Conservation (phyloP, 306 rosid genomes). For the Prinsepia uniflora region DNA sequence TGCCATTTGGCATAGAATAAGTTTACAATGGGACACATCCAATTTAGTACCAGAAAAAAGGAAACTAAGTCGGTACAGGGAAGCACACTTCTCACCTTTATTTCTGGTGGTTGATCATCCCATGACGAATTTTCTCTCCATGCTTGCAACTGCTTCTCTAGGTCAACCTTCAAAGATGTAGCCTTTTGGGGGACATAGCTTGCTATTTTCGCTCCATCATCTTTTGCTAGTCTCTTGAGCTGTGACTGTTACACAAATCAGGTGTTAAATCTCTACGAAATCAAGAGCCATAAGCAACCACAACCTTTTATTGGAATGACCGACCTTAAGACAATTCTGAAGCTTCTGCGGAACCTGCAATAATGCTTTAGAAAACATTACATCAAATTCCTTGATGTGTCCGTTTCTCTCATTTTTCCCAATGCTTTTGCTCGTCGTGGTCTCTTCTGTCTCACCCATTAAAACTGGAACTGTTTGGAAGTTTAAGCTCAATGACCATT, state of each 20-base stretch:
- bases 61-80: not conserved
- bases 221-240: conserved; percentile 55
- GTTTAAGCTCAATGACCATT: not conserved
- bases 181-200: conserved; percentile 35
- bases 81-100: conserved; percentile 54
- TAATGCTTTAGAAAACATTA: conserved; percentile 51
- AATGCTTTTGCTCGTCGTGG: conserved; percentile 32
- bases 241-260: conserved; percentile 43
- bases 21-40: not conserved
- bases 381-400: conserved; percentile 36
- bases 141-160: conserved; percentile 72
- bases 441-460: conserved; percentile 54
- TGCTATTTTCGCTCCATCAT: conserved; percentile 30
- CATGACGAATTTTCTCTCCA: conserved; percentile 91
- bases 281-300: conserved; percentile 4
- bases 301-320: conserved; percentile 16
- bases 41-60: not conserved
- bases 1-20: conserved; percentile 10
- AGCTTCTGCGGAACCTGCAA: conserved; percentile 65
- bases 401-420: conserved; percentile 40
- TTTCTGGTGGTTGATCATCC: conserved; percentile 59
- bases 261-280: conserved; percentile 3
- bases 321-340: conserved; percentile 66
- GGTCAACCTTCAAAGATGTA: conserved; percentile 55
- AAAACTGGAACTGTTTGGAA: conserved; percentile 31